Percentiles rank a stretch among this genome's conserved stretches.
phyloP scores from a whole-genome alignment of 1,284 basidiomycete genomes.

The Cutaneotrichosporon arboriforme region DNA sequence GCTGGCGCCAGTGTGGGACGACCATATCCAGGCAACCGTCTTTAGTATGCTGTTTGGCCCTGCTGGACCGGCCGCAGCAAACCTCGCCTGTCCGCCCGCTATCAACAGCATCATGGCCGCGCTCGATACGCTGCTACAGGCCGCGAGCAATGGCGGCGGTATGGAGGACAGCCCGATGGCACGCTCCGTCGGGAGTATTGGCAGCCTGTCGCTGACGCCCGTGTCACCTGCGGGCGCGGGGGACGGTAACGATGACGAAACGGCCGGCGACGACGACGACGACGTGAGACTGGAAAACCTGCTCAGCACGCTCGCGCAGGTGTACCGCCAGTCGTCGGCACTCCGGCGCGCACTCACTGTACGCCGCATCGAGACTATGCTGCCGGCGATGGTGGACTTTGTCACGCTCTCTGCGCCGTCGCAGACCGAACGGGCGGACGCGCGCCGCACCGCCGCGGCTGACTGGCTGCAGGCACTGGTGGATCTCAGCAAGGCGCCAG shows the following conservation, averaged over 20 bases:
- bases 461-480: conserved; percentile 29
- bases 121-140: conserved; percentile 35
- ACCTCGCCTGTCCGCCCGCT: conserved; percentile 26
- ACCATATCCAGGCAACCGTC: conserved; percentile 31
- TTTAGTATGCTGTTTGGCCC: conserved; percentile 28
- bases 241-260: background rate
- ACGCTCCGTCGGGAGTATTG: conserved; percentile 1
- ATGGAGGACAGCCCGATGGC: background rate
- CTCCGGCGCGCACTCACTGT: conserved; percentile 33
- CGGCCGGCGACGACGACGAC: conserved; percentile 4
- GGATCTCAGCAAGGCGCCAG: conserved; percentile 31
- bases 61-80: conserved; percentile 10
- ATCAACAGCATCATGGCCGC: conserved; percentile 33
- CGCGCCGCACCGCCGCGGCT: conserved; percentile 25
- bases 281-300: conserved; percentile 28
- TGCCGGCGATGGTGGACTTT: conserved; percentile 44
- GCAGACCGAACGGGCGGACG: conserved; percentile 19
- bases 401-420: conserved; percentile 32
- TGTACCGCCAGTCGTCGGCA: conserved; percentile 27
- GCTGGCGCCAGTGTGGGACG: conserved; percentile 35
- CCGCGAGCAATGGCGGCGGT: conserved; percentile 19
- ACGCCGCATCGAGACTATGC: conserved; percentile 37
- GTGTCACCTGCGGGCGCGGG: background rate
- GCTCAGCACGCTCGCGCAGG: conserved; percentile 27
- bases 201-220: background rate